Evolutionary conservation across 2,329 filamentous ascomycete genomes (phyloP).

Genomic region (Talaromyces sp.): DNA sequence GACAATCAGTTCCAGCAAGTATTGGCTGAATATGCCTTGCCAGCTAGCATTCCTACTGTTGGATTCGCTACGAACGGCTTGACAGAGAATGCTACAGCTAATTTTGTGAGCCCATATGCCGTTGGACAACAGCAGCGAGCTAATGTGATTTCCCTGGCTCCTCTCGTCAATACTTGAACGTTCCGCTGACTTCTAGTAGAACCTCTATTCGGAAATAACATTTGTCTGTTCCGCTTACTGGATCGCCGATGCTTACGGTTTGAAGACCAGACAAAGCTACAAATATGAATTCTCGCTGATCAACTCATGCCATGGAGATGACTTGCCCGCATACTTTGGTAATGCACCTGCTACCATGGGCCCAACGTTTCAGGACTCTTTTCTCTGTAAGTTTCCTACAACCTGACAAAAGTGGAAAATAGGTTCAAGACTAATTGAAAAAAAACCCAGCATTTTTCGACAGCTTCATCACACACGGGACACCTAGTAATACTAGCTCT

Average conservation of each 20-base stretch:
- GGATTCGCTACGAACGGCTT: constrained; percentile 37
- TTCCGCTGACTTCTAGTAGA: constrained; percentile 24
- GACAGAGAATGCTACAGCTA: constrained; percentile 42
- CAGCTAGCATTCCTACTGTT: constrained; percentile 24
- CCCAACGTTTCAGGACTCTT: constrained; percentile 17
- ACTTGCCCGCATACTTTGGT: constrained; percentile 52
- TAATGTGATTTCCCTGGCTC: constrained; percentile 21
- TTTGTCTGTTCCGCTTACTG: constrained; percentile 58
- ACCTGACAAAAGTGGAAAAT: background rate
- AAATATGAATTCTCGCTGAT: constrained; percentile 60
- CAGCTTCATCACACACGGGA: constrained; percentile 44
- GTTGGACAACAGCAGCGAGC: constrained; percentile 55
- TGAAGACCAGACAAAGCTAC: constrained; percentile 34
- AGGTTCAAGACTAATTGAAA: too few species aligned
- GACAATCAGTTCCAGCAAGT: constrained; percentile 40
- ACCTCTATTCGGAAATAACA: constrained; percentile 54
- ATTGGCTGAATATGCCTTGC: constrained; percentile 38
- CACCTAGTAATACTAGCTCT: constrained; percentile 35
- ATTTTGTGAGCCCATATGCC: constrained; percentile 48
- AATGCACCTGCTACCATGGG: constrained; percentile 19
- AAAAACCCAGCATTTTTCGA: constrained; percentile 36
- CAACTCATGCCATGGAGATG: constrained; percentile 62
- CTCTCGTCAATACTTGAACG: too few species aligned
- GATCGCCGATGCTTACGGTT: constrained; percentile 49
- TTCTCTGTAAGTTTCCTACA: constrained; percentile 24